Base-by-base conservation (phyloP, 192 early-diverging fungal genomes). In the Fimicolochytrium jonesii region DNA sequence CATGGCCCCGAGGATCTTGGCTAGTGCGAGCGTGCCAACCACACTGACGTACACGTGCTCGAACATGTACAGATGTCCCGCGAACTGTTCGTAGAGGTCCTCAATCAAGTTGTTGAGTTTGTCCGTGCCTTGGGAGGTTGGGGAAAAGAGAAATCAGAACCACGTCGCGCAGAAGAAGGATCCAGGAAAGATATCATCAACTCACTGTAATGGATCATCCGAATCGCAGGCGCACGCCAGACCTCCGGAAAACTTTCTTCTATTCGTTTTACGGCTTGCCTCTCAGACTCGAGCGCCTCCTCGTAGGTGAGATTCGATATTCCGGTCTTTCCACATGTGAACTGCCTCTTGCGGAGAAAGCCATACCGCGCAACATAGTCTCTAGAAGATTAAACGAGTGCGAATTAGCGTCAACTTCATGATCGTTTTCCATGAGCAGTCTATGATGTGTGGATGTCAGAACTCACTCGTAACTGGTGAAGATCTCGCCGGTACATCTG, bases 291-390 rank as follows among this genome's bases (percentile, higher is more conserved):
- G 20, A 88, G 67, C 0, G 94, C 94, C 59, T 93, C 83, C 56
- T 86, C 80, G 57, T 87, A 97, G 0, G 88, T 92, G 47, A 97
- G 69, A 37, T 82, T 72, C 22, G 72, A 67, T 60, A 85, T 88
- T 0, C 92, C 89, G 1, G 90, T 89, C 4, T 75, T 74, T 42
- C 81, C 78, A 72, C 92, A 94, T 56, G 88, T 77, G 86, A 92
- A 97, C 23, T 82, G 67, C 35, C 76, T 79, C 52, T 86, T 83
- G 23, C 79, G 77, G 61, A 93, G 92, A 13, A 91, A 74, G 26
- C 70, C 60, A 37, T 81, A 74, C 7, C 88, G 80, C 4, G 77
- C 80, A 35, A 86, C 68, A 64, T 88, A 92, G 26, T 88, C 82
- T 4, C 90, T 91, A 71, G 43, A 26, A 23, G 9, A 48, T 2